A percentile compares a stretch with the other conserved stretches of the same genome.
These are phyloP conservation scores for Filosporella fistucella DNA, from an alignment of 495 filamentous ascomycete genomes.

Conservation along the genomic window DNA sequence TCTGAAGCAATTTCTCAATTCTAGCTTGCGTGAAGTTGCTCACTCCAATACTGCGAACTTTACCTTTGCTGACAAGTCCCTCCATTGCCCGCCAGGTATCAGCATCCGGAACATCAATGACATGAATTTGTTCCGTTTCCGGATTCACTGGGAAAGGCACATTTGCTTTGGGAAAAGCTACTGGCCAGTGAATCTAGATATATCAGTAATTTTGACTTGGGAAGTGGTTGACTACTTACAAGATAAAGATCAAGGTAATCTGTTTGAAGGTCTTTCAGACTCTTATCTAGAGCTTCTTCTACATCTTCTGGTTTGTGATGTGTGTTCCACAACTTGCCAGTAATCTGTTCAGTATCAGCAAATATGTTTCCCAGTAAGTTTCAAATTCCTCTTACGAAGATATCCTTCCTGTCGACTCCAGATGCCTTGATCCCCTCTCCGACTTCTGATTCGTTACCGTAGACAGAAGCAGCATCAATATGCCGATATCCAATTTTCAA, in stretches of 20 bases:
- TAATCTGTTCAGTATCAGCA: conserved; percentile 29
- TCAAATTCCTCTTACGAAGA: conserved; percentile 55
- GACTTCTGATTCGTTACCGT: conserved; percentile 51
- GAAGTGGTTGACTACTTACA: conserved; percentile 33
- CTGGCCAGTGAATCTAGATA: conserved; percentile 62
- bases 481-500: conserved; percentile 55
- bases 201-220: not conserved
- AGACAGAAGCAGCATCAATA: conserved; percentile 50
- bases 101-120: conserved; percentile 23
- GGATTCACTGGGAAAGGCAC: conserved; percentile 28
- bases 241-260: conserved; percentile 81
- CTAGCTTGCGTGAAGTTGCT: conserved; percentile 49
- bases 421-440: conserved; percentile 61
- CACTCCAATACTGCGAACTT: conserved; percentile 63
- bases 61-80: conserved; percentile 43
- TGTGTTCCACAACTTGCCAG: conserved; percentile 53
- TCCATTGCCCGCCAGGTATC: conserved; percentile 44
- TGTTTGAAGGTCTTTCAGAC: conserved; percentile 61
- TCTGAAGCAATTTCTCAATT: conserved; percentile 35
- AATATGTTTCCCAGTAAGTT: not conserved
- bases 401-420: conserved; percentile 63
- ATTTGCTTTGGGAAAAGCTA: conserved; percentile 12
- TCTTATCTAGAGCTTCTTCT: conserved; percentile 43
- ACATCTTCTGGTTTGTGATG: conserved; percentile 38
- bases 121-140: conserved; percentile 21